A percentile compares a stretch with the other conserved stretches of the same genome.
phyloP scores from a whole-genome alignment of 2,329 filamentous ascomycete genomes.

The Hypomyces rosellus region DNA sequence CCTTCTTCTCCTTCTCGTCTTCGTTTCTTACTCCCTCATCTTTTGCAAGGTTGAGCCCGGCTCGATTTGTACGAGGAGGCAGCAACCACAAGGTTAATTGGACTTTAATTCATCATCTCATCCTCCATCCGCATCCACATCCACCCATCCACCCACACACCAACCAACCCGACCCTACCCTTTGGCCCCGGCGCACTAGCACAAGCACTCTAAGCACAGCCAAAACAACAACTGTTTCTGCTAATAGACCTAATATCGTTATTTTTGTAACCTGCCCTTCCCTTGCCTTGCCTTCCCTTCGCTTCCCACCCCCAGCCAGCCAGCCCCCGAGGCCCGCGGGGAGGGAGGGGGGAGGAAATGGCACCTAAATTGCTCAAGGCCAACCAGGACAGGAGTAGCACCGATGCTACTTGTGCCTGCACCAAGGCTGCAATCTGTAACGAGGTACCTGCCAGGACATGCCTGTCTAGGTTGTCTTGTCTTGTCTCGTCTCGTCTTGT shows the following conservation, averaged over 20 bases:
- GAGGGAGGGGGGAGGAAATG: too few relatives aligned
- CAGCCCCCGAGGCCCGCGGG: too few relatives aligned
- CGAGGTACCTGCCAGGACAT: too few relatives aligned
- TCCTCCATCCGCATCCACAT: background rate
- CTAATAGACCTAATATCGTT: background rate
- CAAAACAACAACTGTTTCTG: background rate
- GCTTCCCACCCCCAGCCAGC: background rate
- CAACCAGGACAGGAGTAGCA: too few relatives aligned
- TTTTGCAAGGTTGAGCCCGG: background rate
- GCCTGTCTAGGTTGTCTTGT: background rate
- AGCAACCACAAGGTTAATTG: too few relatives aligned
- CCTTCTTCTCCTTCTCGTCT: background rate
- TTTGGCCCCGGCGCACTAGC: background rate
- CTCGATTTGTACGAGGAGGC: too few relatives aligned
- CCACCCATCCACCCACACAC: background rate
- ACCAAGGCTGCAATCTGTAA: too few relatives aligned
- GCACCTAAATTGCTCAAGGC: too few relatives aligned
- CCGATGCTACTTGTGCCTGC: too few relatives aligned
- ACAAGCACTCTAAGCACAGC: background rate
- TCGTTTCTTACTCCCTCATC: background rate
- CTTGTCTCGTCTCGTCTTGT: background rate
- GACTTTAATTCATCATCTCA: background rate
- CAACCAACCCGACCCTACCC: background rate
- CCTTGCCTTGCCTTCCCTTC: conserved; percentile 9
- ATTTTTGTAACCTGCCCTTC: conserved; percentile 6